Base-by-base conservation (phyloP, 2,329 filamentous ascomycete species). In the Beauveria sp. region DNA sequence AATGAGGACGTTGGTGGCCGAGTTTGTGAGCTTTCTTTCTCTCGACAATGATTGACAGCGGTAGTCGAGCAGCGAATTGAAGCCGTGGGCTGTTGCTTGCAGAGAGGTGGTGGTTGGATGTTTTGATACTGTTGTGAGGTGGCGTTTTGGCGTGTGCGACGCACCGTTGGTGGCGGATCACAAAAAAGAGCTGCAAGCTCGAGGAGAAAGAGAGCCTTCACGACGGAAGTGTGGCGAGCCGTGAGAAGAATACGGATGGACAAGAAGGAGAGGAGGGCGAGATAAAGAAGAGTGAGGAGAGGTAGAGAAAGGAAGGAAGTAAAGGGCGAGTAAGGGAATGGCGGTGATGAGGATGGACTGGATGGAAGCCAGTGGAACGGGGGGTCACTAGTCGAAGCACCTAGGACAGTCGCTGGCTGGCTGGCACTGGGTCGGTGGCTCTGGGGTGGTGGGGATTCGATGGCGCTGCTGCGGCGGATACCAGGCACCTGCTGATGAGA, bases 111-210 rank as follows among this genome's bases (percentile, higher is more conserved):
- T n/a, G 43, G 24, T 30, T n/a, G 45, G 16, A 20, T 42, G 56
- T 42, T 59, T 52, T n/a, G 5, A 28, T 38, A 38, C 42, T 54
- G 60, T 58, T 62, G 47, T 5, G 30, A 14, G 28, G 60, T 53
- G 54, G 47, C 51, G 60, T 51, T 56, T 20, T 20, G n/a, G 26
- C 34, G 53, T 49, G 60, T 51, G 52, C 22, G 34, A 57, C 53
- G 52, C 45, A 57, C 12, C 28, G 42, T 16, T 16, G 54, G 54
- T 53, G 54, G 54, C 54, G 54, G 47, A 28, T 55, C 42, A 49
- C 47, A 47, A 58, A 28, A 45, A 26, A 50, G 61, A 57, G 66
- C 65, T 70, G 55, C 62, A 62, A 65, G 59, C 52, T 51, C 56
- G 60, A 60, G 54, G 60, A 61, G 57, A 65, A 60, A 60, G 54